Evolutionary conservation across 2,329 filamentous ascomycete genomes (phyloP).

Genomic region (Exophiala mesophila): DNA sequence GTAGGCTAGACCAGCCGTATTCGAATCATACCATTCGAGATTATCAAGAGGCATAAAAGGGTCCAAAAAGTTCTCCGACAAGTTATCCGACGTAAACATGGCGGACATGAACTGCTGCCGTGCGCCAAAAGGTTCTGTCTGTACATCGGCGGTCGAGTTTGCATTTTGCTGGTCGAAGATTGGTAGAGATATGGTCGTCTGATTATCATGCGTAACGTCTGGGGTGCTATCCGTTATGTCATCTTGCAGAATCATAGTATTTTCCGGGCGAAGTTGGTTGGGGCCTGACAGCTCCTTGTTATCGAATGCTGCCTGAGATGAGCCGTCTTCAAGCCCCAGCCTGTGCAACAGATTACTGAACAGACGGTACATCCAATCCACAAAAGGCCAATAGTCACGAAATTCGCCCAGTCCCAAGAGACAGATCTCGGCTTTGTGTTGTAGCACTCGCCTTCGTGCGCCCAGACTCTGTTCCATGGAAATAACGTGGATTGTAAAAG

Average conservation of each 20-base stretch:
- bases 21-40: conserved; percentile 12
- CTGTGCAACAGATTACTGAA: conserved; percentile 10
- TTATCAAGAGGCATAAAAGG: conserved; percentile 13
- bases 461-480: conserved; percentile 12
- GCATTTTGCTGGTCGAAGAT: conserved; percentile 10
- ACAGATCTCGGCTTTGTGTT: conserved; percentile 15
- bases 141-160: conserved; percentile 6
- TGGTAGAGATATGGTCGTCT: conserved; percentile 9
- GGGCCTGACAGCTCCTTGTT: conserved; percentile 7
- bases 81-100: conserved; percentile 10
- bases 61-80: conserved; percentile 15
- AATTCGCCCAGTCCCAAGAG: conserved; percentile 11
- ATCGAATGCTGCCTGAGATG: conserved; percentile 7
- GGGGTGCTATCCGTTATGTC: conserved; percentile 8
- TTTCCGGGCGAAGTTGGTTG: conserved; percentile 9
- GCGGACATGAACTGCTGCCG: conserved; percentile 13
- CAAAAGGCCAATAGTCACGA: conserved; percentile 16
- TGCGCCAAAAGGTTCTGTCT: conserved; percentile 8
- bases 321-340: conserved; percentile 6
- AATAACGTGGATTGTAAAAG: conserved; percentile 13
- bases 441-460: conserved; percentile 13
- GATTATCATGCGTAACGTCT: conserved; percentile 1
- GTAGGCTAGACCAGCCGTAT: conserved; percentile 5
- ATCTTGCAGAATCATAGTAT: conserved; percentile 6
- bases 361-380: conserved; percentile 15